Evolutionary conservation across 2,329 filamentous ascomycete species (phyloP), one percentile per base, ranked within the genome.

Genomic region (Xylariaceae sp.): DNA sequence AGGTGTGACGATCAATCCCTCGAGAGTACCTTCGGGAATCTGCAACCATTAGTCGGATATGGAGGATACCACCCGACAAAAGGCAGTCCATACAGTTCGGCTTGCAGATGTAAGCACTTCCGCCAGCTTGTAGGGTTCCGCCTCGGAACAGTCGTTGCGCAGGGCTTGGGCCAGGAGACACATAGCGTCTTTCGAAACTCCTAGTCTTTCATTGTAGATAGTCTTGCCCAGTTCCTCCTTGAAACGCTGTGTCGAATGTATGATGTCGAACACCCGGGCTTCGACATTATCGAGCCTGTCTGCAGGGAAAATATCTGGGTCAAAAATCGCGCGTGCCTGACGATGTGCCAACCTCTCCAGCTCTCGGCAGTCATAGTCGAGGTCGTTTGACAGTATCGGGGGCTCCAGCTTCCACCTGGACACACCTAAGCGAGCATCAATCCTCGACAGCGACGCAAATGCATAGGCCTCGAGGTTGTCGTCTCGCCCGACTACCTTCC

Each of bases 191-290:
- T 36, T 50, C 10, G 44, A 22, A 3, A 55, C 36, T 23, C 49
- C 38, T 13, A 55, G 24, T 15, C 43, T 51, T 27, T 55, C 50
- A 6, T 40, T 33, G 5, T 27, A 14, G 8, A 43, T 28, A 29
- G 19, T 31, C 9, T 18, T 27, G 2, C 28, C 23, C 2, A 50
- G 7, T 13, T 39, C 31, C 14, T 42, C 19, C n/a, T 25, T 39
- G 26, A 44, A 45, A n/a, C 19, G 26, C 24, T 36, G 29, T 2
- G 40, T 32, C 6, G 38, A 35, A 9, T 39, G 22, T 2, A 52
- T 45, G 31, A 54, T 55, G 2, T 43, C 39, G 6, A 52, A 33
- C 7, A 42, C 42, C 32, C 55, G 50, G 16, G 51, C 53, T 18
- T 43, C 42, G 13, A 23, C 39, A 19, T 27, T 13, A 25, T 46